Evolutionary conservation across 176 grass and related monocot genomes (phyloP), one percentile per base, ranked within the genome.

Genomic region (Aegilops tauschii): DNA sequence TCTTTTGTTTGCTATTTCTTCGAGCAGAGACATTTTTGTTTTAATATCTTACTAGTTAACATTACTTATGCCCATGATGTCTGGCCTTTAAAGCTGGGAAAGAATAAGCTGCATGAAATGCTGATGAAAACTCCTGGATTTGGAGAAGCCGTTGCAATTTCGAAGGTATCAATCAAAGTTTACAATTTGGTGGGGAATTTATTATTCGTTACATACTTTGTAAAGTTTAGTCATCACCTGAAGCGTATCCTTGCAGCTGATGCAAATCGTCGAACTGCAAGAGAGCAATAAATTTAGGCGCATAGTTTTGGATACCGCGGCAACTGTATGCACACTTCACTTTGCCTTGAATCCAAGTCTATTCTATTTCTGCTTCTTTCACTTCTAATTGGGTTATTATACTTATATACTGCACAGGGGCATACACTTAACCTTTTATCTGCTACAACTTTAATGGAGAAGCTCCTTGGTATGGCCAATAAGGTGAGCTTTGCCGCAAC

Each of bases 221-320:
- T 84, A 65, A 73, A 79, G 58, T 84, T 52, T 14, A 89, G 23
- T 65, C 58, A 36, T 84, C 66, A 73, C 68, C 44, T 13, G 12
- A 80, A n/a, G 8, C 35, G 13, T 73, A 89, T 89, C 76, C 56
- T 89, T 89, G 23, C 82, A 89, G 82, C 67, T 89, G 76, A 73
- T 84, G 56, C 16, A 74, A 73, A 32, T 31, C 4, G 35, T 84
- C 0, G 58, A 84, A 73, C 8, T 61, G 62, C 80, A 61, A 77
- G 82, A 50, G 76, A 13, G 31, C 12, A 70, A 89, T 52, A 80
- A 64, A 52, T 78, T 84, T 84, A 64, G 54, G 5, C 76, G 30
- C 61, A 18, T 89, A 29, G 76, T 89, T 69, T 34, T 89, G 75
- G 87, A 89, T 89, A 63, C 81, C 52, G n/a, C 35, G 12, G 61